Evolutionary conservation across 2,329 filamentous ascomycete species (phyloP).

Genomic region (Penicillium sp.): DNA sequence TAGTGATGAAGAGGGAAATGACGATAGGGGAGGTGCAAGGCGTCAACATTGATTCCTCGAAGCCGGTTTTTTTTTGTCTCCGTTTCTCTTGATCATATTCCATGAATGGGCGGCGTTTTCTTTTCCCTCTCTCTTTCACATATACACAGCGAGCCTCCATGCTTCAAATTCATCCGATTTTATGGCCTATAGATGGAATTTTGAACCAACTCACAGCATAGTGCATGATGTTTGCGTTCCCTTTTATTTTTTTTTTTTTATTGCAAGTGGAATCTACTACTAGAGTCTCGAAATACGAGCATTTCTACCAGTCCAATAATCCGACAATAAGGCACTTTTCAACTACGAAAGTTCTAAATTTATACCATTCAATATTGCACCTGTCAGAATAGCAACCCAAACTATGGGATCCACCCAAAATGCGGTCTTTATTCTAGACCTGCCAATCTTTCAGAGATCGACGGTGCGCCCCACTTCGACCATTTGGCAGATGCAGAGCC

Average conservation of each 20-base stretch:
- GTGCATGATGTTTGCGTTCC: background rate
- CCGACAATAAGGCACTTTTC: too few species aligned
- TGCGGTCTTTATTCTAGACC: background rate
- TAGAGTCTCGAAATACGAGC: too few species aligned
- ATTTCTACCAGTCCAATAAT: too few species aligned
- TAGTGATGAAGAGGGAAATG: constrained; percentile 66
- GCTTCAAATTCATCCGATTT: background rate
- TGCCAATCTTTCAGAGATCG: constrained; percentile 11
- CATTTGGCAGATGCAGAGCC: background rate
- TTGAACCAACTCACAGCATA: background rate
- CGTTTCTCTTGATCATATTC: background rate
- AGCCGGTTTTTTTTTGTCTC: background rate
- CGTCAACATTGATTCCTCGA: constrained; percentile 18
- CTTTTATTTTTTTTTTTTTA: too few species aligned
- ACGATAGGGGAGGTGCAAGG: constrained; percentile 33
- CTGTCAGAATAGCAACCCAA: background rate
- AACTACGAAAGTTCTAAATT: too few species aligned
- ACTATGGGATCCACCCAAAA: background rate
- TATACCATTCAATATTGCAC: background rate
- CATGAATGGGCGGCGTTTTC: constrained; percentile 19
- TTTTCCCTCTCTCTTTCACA: background rate
- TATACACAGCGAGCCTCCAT: background rate
- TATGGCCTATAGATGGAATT: background rate
- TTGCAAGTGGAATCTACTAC: too few species aligned
- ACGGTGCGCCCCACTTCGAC: constrained; percentile 13